Conservation (phyloP, 2,329 filamentous ascomycete genomes). For the Neonectria magnoliae region DNA sequence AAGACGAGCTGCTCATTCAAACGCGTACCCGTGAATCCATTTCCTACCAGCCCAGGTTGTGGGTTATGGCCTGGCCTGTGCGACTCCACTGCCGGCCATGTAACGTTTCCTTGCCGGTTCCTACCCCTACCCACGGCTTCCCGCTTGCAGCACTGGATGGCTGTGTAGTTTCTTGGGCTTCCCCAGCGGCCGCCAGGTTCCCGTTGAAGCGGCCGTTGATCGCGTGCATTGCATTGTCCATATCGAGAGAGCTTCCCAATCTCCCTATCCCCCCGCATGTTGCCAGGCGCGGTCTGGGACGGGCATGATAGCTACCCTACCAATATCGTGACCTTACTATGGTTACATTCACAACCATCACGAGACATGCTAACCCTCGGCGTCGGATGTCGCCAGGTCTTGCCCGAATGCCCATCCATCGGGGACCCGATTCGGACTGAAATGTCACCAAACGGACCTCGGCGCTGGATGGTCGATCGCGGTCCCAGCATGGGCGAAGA, state of each 20-base stretch:
- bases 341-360: constrained; percentile 5
- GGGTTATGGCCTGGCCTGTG: constrained; percentile 3
- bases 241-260: neutral
- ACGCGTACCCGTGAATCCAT: neutral
- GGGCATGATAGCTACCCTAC: neutral
- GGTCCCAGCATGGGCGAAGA: neutral
- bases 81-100: constrained; percentile 6
- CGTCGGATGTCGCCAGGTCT: neutral
- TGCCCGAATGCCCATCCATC: neutral
- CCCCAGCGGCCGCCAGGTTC: neutral
- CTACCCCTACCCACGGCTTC: constrained; percentile 3
- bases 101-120: constrained; percentile 17
- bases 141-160: neutral
- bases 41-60: constrained; percentile 1
- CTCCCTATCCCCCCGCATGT: neutral
- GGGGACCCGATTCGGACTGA: neutral
- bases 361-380: neutral
- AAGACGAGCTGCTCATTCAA: neutral
- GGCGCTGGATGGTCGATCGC: neutral
- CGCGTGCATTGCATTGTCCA: neutral
- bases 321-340: neutral
- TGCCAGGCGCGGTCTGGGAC: neutral
- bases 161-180: neutral
- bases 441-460: neutral
- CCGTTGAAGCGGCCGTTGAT: neutral